Conservation (phyloP, 1,284 basidiomycete genomes). For the Dichomitus squalens region DNA sequence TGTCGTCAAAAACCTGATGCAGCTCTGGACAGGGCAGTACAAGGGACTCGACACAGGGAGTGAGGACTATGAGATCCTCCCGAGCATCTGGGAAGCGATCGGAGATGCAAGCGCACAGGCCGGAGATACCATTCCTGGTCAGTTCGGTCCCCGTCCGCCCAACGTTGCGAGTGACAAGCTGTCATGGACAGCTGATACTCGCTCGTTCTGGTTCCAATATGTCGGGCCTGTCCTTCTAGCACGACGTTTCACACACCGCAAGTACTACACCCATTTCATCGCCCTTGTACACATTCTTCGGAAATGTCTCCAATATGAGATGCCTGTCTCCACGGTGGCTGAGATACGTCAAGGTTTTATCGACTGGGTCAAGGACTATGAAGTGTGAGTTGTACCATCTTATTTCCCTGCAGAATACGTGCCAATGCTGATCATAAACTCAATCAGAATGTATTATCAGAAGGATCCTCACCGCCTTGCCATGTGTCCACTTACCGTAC, state of each 20-base stretch:
- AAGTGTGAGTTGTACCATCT: slow-evolving; percentile 33
- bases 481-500: background rate
- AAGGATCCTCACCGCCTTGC: background rate
- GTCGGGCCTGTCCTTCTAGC: slow-evolving; percentile 42
- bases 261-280: slow-evolving; percentile 46
- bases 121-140: slow-evolving; percentile 39
- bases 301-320: slow-evolving; percentile 45
- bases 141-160: slow-evolving; percentile 39
- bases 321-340: slow-evolving; percentile 36
- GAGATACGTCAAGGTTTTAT: slow-evolving; percentile 35
- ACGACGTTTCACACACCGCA: slow-evolving; percentile 27
- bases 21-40: slow-evolving; percentile 42
- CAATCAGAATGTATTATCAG: slow-evolving; percentile 40
- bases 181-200: slow-evolving; percentile 33
- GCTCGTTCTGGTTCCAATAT: slow-evolving; percentile 41
- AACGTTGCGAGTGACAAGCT: slow-evolving; percentile 37
- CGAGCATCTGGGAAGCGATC: slow-evolving; percentile 41
- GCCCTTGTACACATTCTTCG: slow-evolving; percentile 39
- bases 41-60: slow-evolving; percentile 38
- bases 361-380: slow-evolving; percentile 46
- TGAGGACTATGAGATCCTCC: slow-evolving; percentile 33
- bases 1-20: slow-evolving; percentile 39
- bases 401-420: background rate
- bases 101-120: slow-evolving; percentile 35
- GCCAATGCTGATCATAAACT: background rate